Base-by-base conservation (phyloP, 768 basidiomycete species). In the Collybia sordida region DNA sequence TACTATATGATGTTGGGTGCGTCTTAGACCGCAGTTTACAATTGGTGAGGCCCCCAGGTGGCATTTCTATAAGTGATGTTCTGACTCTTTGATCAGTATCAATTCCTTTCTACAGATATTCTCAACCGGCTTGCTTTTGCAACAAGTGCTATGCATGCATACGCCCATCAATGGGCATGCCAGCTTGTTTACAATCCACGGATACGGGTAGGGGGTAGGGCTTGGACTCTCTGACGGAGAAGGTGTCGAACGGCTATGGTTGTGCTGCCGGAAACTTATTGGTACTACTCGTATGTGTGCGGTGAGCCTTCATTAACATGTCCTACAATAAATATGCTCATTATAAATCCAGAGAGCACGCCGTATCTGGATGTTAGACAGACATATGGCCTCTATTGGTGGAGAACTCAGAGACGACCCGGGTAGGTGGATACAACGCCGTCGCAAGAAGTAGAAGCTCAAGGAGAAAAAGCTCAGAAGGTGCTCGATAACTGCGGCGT, bases 111-210 rank as follows among this genome's bases (percentile, higher is more conserved):
- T 1, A 18, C 18, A 1, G 46, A 54, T 21, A 49, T 70, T 22
- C 24, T 35, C 1, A 28, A 47, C 3, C 59, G 66, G 0, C 3
- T 74, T 7, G 23, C 38, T 1, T 72, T 68, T 42, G 64, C 59
- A 0, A 68, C 67, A 0, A 65, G 64, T 6, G 69, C 65, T 0
- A 66, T 74, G 63, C 73, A 75, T 53, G 67, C 68, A 0, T 71
- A 72, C 47, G 66, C 64, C 12, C 72, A 73, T 45, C 60, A 70
- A 39, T 73, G 68, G 70, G 52, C 64, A 34, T 72, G 70, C 45
- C 67, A 70, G 46, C 44, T 72, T 1, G 51, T 62, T 1, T 68
- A 58, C 55, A 65, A 71, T 40, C 71, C 71, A 3, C 48, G 64
- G 9, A 43, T 68, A 22, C 47, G 54, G 2, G 22, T 47, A 12